Base-by-base conservation (phyloP, 139 green algal species). In the Coelastrella sp. region DNA sequence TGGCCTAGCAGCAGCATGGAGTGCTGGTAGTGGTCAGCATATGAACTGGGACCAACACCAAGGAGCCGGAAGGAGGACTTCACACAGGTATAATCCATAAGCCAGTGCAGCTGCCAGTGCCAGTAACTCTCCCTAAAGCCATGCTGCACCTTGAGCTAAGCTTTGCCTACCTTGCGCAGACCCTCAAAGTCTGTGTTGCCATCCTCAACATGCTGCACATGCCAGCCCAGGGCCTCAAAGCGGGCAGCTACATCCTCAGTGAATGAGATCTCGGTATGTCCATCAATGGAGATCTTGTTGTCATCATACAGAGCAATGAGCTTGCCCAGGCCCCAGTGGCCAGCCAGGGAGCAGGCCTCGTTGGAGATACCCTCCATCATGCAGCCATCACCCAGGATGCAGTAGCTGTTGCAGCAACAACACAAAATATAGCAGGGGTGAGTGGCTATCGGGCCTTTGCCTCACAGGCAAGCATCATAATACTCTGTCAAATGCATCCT, bases 281-380 rank as follows among this genome's bases (percentile, higher is more conserved):
- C 98, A 89, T 99, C 98, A 85, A 99, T 99, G 93, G 98, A 99
- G 95, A 99, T 99, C 78, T 97, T 95, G 98, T 99, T 99, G 97
- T 99, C 97, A 90, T 99, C 98, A 94, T 99, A 99, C 87, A 99
- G 94, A 17, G 94, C 96, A 93, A 99, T 99, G 20, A 99, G 96
- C 97, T 99, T 99, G 96, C 97, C 97, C 87, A 99, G 97, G 87
- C 97, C 98, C 98, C 97, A 99, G 95, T 99, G 98, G 87, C 97
- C 98, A 7, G 98, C 98, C 88, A 99, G 94, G 75, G 98, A 99
- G 89, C 90, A 97, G 68, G 97, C 97, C 97, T 99, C 98, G 88
- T 98, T 98, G 87, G 96, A 98, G 92, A 99, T 97, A 88, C 98
- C 98, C 96, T 99, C 98, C 98, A 99, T 99, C 95, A 98, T 99